phyloP scores from a whole-genome alignment of 805 yeast genomes.

The Helenozyma baotianmanensis region DNA sequence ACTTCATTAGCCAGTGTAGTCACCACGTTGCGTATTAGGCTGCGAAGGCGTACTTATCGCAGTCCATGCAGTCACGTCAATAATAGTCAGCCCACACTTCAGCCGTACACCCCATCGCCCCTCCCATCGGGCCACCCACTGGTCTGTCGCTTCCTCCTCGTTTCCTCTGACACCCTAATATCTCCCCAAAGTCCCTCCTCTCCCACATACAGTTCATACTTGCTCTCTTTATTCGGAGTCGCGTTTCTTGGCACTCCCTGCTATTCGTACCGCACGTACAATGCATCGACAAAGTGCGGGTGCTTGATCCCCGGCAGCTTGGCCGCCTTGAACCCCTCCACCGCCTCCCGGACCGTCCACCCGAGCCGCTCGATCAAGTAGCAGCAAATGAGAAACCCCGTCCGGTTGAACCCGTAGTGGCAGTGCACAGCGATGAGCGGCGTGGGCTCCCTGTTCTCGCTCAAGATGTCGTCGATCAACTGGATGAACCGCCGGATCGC shows the following conservation, averaged over 20 bases:
- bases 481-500: conserved; percentile 55
- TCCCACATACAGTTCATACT: too few relatives aligned
- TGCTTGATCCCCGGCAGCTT: conserved; percentile 73
- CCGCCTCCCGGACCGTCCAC: conserved; percentile 59
- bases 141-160: too few relatives aligned
- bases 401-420: conserved; percentile 77
- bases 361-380: conserved; percentile 58
- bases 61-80: too few relatives aligned
- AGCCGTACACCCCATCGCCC: too few relatives aligned
- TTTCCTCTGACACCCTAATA: too few relatives aligned
- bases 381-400: conserved; percentile 70
- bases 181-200: too few relatives aligned
- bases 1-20: conserved; percentile 51
- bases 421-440: conserved; percentile 66
- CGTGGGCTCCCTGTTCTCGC: conserved; percentile 12
- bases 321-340: conserved; percentile 52
- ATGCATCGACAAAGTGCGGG: conserved; percentile 69
- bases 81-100: too few relatives aligned
- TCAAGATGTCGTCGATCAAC: conserved; percentile 45
- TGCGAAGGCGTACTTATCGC: too few relatives aligned
- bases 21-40: too few relatives aligned
- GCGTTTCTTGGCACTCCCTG: too few relatives aligned
- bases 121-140: too few relatives aligned
- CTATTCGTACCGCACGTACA: conserved; percentile 63
- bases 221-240: too few relatives aligned